Conservation (phyloP, 176 grass and related monocot species). For the Rhipidocladum racemiflorum region DNA sequence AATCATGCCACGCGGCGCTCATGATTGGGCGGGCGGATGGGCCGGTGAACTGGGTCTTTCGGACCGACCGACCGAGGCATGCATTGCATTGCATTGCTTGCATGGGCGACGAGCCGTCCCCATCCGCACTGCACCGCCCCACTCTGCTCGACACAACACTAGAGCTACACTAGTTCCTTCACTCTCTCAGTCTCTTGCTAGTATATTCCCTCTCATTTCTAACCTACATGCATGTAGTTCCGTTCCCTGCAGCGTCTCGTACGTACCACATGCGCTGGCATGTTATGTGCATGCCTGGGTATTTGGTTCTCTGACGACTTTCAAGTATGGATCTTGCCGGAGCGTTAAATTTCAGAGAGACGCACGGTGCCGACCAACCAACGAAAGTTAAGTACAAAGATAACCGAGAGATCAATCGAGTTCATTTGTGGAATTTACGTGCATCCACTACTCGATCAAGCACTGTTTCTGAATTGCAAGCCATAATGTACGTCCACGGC, state of each 20-base stretch:
- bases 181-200: neutral
- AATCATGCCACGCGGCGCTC: constrained; percentile 14
- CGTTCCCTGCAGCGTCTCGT: neutral
- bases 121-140: constrained; percentile 46
- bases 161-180: neutral
- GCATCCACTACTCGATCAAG: constrained; percentile 26
- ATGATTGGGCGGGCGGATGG: constrained; percentile 38
- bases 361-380: constrained; percentile 25
- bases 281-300: neutral
- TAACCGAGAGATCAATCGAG: neutral
- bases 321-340: neutral
- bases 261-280: neutral
- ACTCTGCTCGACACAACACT: neutral
- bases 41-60: neutral
- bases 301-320: neutral
- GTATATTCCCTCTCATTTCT: neutral
- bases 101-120: constrained; percentile 27
- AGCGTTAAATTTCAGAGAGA: neutral
- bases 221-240: neutral
- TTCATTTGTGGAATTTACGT: neutral
- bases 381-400: neutral
- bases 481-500: constrained; percentile 20
- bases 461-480: constrained; percentile 23
- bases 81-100: no score
- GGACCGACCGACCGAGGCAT: neutral